Base-by-base conservation (phyloP, 345 rosid genomes). In the Gossypium herbaceum region DNA sequence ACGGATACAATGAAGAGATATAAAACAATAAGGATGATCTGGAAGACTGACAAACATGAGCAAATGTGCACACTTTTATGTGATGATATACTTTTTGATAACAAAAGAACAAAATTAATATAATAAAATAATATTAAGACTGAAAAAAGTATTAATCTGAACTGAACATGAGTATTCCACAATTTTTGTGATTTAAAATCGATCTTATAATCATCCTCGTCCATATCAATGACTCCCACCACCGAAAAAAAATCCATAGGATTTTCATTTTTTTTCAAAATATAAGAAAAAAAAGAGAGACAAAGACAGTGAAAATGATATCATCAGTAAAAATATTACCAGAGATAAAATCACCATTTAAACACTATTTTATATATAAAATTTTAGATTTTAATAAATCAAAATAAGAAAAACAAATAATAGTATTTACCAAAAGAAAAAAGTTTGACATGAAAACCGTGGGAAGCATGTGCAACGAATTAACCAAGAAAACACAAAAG, bases 11-110 rank as follows among this genome's bases (percentile, higher is more conserved):
- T 65, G 70, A 65, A 48, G 9, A 12, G 67, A 34, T 34, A 68
- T 68, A 68, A 68, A 68, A 47, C 56, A 68, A 41, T n/a, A 34
- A 63, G 13, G 44, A 48, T 68, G 72, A 68, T 17, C 72, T 68
- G 72, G 41, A 68, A 24, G 20, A 47, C 72, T 22, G 72, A 48
- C 72, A 68, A 41, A 19, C 29, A 66, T 44, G 34, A 20, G 13
- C 34, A 7, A 66, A 2, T 66, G 71, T 29, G 3, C 54, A 66
- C 52, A 24, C 20, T 24, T 68, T 43, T 47, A 22, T 68, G 41
- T 47, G 56, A 54, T 47, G 56, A 54, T 54, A 22, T 43, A n/a
- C 69, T 43, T n/a, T 43, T 45, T 13, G 39, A 50, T 13, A 2
- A 45, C 17, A 45, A 65, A 43, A 41, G 0, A 43, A 24, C 13